Evolutionary conservation across 495 filamentous ascomycete species (phyloP).

Genomic region (Penicillium chermesinum): DNA sequence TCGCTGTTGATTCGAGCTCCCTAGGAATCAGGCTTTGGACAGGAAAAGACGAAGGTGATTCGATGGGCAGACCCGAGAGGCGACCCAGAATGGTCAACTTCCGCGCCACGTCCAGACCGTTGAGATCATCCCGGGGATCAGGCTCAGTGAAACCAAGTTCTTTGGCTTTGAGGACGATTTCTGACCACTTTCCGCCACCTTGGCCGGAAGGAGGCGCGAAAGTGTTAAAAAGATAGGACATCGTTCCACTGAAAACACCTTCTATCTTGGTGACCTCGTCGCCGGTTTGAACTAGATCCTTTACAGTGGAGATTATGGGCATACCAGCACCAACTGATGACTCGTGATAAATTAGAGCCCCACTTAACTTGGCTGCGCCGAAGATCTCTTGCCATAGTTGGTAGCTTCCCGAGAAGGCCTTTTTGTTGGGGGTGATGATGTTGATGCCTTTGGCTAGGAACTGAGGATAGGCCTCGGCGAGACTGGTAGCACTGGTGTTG

Average conservation of each 20-base stretch:
- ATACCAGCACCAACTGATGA: constrained; percentile 5
- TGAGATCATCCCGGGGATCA: constrained; percentile 91
- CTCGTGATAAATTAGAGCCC: constrained; percentile 1
- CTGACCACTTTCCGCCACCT: constrained; percentile 2
- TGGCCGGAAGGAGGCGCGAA: neutral
- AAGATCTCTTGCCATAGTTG: constrained; percentile 6
- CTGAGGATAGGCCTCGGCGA: constrained; percentile 1
- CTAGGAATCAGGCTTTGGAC: constrained; percentile 1
- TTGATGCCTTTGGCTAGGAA: constrained; percentile 1
- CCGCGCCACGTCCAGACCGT: constrained; percentile 93
- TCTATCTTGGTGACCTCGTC: constrained; percentile 6
- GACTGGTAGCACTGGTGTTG: neutral
- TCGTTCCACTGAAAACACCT: constrained; percentile 4
- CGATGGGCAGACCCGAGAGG: neutral
- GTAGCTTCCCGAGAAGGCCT: constrained; percentile 4
- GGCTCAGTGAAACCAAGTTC: constrained; percentile 85
- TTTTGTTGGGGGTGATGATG: constrained; percentile 3
- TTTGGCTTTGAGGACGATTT: constrained; percentile 1
- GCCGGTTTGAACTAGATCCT: constrained; percentile 2
- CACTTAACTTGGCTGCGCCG: neutral
- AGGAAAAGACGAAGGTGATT: neutral
- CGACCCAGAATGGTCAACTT: constrained; percentile 52
- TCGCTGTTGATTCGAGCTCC: neutral
- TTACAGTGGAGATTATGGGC: constrained; percentile 2
- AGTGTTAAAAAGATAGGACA: constrained; percentile 4